Evolutionary conservation across 2,329 filamentous ascomycete species (phyloP).

Genomic region (Nemania bipapillata): DNA sequence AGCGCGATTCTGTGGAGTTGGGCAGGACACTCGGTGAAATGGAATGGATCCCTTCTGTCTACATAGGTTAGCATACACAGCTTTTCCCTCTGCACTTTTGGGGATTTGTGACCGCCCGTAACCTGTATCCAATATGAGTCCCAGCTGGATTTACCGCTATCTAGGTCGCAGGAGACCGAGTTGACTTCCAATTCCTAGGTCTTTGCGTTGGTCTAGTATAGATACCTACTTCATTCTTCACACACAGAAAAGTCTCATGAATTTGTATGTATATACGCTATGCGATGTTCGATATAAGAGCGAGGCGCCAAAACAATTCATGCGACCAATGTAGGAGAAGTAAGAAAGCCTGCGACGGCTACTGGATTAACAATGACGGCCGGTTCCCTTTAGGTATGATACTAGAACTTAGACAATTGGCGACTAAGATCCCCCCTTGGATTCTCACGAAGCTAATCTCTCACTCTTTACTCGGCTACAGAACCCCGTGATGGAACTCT

Average conservation of each 20-base stretch:
- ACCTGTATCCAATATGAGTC: not conserved
- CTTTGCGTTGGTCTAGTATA: not conserved
- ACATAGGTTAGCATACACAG: not conserved
- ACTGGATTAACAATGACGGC: constrained; percentile 16
- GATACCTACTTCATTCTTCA: not conserved
- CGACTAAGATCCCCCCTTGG: not conserved
- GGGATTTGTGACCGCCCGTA: not conserved
- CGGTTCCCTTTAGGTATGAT: constrained; percentile 10
- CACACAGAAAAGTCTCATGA: not conserved
- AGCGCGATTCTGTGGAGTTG: not conserved
- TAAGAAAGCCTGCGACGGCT: constrained; percentile 27
- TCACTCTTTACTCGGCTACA: not conserved
- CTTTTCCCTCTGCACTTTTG: not conserved
- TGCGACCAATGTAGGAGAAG: constrained; percentile 25
- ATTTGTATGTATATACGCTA: not conserved
- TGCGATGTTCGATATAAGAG: constrained; percentile 9
- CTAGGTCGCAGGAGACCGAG: not conserved
- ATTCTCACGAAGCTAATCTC: not conserved
- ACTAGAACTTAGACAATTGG: not conserved
- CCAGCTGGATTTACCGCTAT: not conserved
- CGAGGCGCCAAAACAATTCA: constrained; percentile 20
- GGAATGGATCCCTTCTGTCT: constrained; percentile 4
- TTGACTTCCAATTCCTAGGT: too few relatives aligned
- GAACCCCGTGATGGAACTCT: constrained; percentile 1
- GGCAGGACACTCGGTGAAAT: constrained; percentile 10